Conservation (phyloP, 2,329 filamentous ascomycete genomes). For the Cryphonectria naterciae region DNA sequence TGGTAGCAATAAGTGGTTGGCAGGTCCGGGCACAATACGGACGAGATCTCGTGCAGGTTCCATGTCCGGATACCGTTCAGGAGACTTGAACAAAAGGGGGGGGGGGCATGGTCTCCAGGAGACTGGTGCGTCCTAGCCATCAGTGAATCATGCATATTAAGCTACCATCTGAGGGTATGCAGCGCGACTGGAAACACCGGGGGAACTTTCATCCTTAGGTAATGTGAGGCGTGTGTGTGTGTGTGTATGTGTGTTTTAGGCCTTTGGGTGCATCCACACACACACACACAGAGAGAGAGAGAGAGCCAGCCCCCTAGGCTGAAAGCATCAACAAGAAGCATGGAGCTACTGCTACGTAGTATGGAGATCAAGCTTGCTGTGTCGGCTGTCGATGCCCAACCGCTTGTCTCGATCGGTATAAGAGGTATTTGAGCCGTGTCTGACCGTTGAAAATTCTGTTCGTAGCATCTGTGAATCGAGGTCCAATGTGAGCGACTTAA, state of each 20-base stretch:
- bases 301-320: neutral
- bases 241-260: neutral
- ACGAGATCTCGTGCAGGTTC: neutral
- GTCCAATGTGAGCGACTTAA: neutral
- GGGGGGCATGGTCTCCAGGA: neutral
- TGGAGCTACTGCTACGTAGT: neutral
- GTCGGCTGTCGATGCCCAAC: conserved; percentile 31
- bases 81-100: neutral
- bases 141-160: neutral
- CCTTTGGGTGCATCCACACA: neutral
- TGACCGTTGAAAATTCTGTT: conserved; percentile 32
- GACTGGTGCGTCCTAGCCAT: neutral
- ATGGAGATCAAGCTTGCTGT: conserved; percentile 2
- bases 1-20: neutral
- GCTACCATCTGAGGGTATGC: neutral
- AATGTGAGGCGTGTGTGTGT: neutral
- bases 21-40: neutral
- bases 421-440: conserved; percentile 26
- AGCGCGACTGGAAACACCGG: neutral
- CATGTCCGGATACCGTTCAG: neutral
- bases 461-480: neutral
- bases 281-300: too few relatives aligned
- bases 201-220: neutral
- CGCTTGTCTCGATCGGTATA: conserved; percentile 26
- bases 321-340: neutral